phyloP scores from a whole-genome alignment of 129 eudicot genomes.

The Ambrosia trifida region DNA sequence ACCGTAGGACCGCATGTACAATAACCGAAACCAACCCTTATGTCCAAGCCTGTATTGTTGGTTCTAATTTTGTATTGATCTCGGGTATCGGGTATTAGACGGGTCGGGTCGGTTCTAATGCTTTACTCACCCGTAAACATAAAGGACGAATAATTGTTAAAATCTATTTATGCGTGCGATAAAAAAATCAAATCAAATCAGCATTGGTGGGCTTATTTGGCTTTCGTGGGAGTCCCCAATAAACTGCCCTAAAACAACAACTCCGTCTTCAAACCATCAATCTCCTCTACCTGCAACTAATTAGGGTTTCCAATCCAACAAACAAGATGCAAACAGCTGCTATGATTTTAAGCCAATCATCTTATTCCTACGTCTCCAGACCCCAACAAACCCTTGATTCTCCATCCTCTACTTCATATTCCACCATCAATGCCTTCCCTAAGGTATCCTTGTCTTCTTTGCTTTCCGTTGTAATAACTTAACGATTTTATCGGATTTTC shows the following conservation, averaged over 20 bases:
- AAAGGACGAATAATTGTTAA: too few relatives aligned
- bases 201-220: constrained; percentile 1
- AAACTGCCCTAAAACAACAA: not conserved
- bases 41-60: too few relatives aligned
- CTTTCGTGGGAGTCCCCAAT: not conserved
- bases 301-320: too few relatives aligned
- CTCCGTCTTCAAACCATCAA: not conserved
- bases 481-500: constrained; percentile 2
- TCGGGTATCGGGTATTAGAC: too few relatives aligned
- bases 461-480: not conserved
- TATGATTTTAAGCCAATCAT: constrained; percentile 46
- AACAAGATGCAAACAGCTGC: constrained; percentile 44
- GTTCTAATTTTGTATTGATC: too few relatives aligned
- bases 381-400: constrained; percentile 54
- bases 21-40: too few relatives aligned
- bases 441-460: constrained; percentile 41
- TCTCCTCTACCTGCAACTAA: not conserved
- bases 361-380: constrained; percentile 34
- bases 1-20: too few relatives aligned
- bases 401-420: constrained; percentile 39
- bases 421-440: constrained; percentile 28
- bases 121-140: too few relatives aligned
- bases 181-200: not conserved
- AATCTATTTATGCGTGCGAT: not conserved
- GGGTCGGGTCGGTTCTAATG: too few relatives aligned